These are phyloP conservation scores for Discostella stelligeroides DNA, from an alignment of 108 stramenopile species.

Conservation along the genomic window DNA sequence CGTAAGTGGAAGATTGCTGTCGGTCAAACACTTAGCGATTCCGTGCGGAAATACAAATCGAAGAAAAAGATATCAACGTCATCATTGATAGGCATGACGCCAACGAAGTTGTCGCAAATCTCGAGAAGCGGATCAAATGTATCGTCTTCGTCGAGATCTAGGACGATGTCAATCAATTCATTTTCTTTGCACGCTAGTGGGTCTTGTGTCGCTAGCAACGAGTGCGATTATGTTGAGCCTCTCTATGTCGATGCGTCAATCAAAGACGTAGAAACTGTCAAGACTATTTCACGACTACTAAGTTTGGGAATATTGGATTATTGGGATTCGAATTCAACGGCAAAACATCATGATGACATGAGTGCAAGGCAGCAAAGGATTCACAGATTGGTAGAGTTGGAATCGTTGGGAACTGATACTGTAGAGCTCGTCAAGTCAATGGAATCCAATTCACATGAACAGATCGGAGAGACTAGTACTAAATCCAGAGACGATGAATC, in stretches of 20 bases:
- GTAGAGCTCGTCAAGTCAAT: neutral
- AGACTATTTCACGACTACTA: slow-evolving; percentile 20
- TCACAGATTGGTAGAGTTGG: neutral
- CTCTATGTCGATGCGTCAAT: slow-evolving; percentile 21
- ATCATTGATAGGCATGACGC: slow-evolving; percentile 1
- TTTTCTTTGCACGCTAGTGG: neutral
- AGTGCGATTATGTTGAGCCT: slow-evolving; percentile 7
- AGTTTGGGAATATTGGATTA: slow-evolving; percentile 13
- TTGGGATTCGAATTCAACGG: slow-evolving; percentile 21
- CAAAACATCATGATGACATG: neutral
- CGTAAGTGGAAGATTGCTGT: slow-evolving; percentile 82
- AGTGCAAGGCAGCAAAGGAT: slow-evolving; percentile 8
- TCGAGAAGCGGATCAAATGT: neutral
- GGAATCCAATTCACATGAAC: neutral
- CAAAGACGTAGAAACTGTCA: slow-evolving; percentile 12
- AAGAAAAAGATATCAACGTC: slow-evolving; percentile 15
- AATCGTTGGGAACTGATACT: neutral
- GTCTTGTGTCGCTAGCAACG: neutral
- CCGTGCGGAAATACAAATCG: slow-evolving; percentile 14
- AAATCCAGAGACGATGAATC: neutral
- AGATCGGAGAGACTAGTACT: too few species aligned
- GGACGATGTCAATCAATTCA: neutral
- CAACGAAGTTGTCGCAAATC: slow-evolving; percentile 2
- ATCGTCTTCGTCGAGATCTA: slow-evolving; percentile 3
- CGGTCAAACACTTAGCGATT: slow-evolving; percentile 46